These are phyloP conservation scores for Aspergillus wentii DNA, from an alignment of 495 filamentous ascomycete genomes.

Conservation along the genomic window DNA sequence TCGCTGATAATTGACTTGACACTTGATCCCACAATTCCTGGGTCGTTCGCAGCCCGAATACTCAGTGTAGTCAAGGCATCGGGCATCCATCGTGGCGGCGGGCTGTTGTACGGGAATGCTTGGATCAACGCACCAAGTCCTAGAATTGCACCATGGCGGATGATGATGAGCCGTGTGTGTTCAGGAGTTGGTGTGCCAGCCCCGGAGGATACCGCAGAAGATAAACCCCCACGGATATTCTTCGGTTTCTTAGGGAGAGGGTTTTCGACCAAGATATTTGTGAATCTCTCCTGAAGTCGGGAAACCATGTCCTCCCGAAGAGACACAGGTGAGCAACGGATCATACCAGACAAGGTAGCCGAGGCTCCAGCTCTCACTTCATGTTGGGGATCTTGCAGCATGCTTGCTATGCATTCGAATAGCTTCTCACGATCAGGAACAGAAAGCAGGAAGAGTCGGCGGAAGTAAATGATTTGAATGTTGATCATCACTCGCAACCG, in stretches of 20 bases:
- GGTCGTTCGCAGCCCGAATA: conserved; percentile 76
- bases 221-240: conserved; percentile 27
- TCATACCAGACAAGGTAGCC: conserved; percentile 93
- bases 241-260: conserved; percentile 75
- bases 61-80: conserved; percentile 86
- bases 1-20: conserved; percentile 95
- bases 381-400: conserved; percentile 88
- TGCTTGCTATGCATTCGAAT: conserved; percentile 84
- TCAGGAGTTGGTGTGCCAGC: conserved; percentile 78
- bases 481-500: conserved; percentile 95
- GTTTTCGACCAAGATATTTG: conserved; percentile 66
- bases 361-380: conserved; percentile 93
- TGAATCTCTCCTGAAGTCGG: conserved; percentile 74
- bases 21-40: conserved; percentile 91
- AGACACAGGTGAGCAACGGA: conserved; percentile 85
- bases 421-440: conserved; percentile 68
- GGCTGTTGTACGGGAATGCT: conserved; percentile 95
- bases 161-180: conserved; percentile 71
- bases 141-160: conserved; percentile 85
- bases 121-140: conserved; percentile 88
- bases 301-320: conserved; percentile 73
- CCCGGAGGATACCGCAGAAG: conserved; percentile 48
- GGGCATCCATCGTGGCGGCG: conserved; percentile 90
- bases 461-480: conserved; percentile 99
- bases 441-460: conserved; percentile 90